Evolutionary conservation across 306 rosid species (phyloP), one percentile per base, ranked within the genome.

Genomic region (Corylus americana): DNA sequence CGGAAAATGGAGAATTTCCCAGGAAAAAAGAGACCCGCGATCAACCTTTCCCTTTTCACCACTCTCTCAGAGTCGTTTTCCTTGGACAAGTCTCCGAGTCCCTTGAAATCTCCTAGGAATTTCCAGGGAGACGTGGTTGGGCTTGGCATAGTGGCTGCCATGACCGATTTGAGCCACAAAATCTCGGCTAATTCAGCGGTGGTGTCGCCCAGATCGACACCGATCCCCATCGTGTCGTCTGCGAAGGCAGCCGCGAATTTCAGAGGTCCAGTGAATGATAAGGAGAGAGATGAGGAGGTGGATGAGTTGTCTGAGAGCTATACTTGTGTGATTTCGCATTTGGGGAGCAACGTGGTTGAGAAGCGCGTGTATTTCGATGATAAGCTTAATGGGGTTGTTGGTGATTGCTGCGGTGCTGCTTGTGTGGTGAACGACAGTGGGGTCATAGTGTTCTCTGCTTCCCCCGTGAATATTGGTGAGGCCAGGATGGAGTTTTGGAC

Each of bases 121-220:
- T 91, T 88, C 67, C 88, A 85, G 53, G 79, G 67, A 44, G 93
- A 88, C 1, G 88, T 91, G 11, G 97, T 91, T 45, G 93, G 97
- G 48, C 83, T 91, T 20, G 87, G 91, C 35, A 89, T 91, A 78
- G 93, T 91, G 22, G 96, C 96, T 49, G 93, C 92, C 50, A 91
- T 91, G 93, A 89, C 86, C 59, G 86, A 83, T 80, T 73, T 63
- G 68, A 55, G 59, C 16, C 50, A n/a, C 8, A n/a, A 68, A 39
- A n/a, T 49, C n/a, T 71, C 73, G 10, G 58, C 73, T 14, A 62
- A 72, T 45, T 11, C 58, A 4, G 64, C 71, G 27, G 73, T 59
- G 16, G 78, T 66, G 12, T 86, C 90, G 27, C 82, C 93, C 0
- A 81, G 74, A 77, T 89, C 91, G 17, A 77, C 66, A 68, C 91